Evolutionary conservation across 73 alveolate species (phyloP).

Genomic region (Paramecium tetraurelia): DNA sequence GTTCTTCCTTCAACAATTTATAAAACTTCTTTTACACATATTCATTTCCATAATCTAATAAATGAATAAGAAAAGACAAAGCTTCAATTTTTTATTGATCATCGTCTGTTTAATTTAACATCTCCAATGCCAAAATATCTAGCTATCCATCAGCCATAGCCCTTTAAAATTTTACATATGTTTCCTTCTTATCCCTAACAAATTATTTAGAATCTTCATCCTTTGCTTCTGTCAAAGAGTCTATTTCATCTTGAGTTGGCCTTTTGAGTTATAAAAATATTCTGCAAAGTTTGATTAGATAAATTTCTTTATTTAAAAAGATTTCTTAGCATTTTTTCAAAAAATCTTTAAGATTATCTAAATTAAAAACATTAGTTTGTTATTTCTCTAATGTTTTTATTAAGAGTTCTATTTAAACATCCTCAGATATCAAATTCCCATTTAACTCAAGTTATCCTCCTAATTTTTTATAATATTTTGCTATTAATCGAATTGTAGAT

Average conservation of each 20-base stretch:
- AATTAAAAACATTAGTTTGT: neutral
- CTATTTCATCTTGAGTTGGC: slow-evolving; percentile 42
- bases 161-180: neutral
- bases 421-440: neutral
- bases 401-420: neutral
- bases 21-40: neutral
- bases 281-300: slow-evolving; percentile 7
- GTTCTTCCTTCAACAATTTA: neutral
- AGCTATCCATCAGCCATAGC: neutral
- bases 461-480: neutral
- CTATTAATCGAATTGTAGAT: neutral
- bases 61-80: neutral
- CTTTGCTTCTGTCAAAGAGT: neutral
- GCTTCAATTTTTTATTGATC: neutral
- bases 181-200: neutral
- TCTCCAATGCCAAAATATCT: neutral
- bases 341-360: neutral
- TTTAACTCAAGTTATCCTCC: neutral
- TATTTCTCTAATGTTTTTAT: neutral
- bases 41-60: slow-evolving; percentile 33
- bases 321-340: slow-evolving; percentile 1
- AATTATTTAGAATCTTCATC: neutral
- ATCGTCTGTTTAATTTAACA: neutral
- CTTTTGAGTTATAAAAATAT: neutral
- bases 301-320: neutral